Conservation (phyloP, 331 rosid genomes). For the Acacia pycnantha region DNA sequence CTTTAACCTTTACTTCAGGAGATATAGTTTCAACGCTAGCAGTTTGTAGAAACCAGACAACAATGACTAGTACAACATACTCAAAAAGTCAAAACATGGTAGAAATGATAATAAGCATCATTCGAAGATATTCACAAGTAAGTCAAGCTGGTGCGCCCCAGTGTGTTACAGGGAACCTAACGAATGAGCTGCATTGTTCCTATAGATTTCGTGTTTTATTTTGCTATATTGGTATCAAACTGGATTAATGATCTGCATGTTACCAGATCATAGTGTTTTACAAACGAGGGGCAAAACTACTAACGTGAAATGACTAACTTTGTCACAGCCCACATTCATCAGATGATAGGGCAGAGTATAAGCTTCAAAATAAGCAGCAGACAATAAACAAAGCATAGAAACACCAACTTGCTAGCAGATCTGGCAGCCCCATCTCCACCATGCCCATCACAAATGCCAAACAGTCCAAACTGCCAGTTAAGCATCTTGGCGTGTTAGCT, state of each 20-base stretch:
- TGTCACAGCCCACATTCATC: not conserved
- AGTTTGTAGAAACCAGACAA: conserved; percentile 4
- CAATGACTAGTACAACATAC: not conserved
- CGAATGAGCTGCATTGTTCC: not conserved
- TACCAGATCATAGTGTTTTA: conserved; percentile 2
- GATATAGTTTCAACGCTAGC: not conserved
- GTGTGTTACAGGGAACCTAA: not conserved
- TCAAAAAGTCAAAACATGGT: conserved; percentile 10
- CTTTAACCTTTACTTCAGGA: not conserved
- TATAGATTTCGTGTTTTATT: not conserved
- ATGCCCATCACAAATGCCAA: conserved; percentile 94
- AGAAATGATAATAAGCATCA: conserved; percentile 7
- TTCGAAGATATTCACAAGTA: conserved; percentile 14
- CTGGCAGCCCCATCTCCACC: conserved; percentile 91
- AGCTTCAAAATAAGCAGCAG: conserved; percentile 14
- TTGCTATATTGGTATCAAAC: not conserved
- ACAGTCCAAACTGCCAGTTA: conserved; percentile 86
- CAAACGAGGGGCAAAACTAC: not conserved
- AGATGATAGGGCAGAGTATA: conserved; percentile 11
- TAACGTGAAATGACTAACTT: not conserved
- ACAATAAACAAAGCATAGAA: conserved; percentile 30
- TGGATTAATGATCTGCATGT: not conserved
- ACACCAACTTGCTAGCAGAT: conserved; percentile 91
- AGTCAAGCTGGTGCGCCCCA: not conserved
- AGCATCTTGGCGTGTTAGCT: conserved; percentile 38